Evolutionary conservation across 768 basidiomycete genomes (phyloP).

Genomic region (Auricularia auricula-judae): DNA sequence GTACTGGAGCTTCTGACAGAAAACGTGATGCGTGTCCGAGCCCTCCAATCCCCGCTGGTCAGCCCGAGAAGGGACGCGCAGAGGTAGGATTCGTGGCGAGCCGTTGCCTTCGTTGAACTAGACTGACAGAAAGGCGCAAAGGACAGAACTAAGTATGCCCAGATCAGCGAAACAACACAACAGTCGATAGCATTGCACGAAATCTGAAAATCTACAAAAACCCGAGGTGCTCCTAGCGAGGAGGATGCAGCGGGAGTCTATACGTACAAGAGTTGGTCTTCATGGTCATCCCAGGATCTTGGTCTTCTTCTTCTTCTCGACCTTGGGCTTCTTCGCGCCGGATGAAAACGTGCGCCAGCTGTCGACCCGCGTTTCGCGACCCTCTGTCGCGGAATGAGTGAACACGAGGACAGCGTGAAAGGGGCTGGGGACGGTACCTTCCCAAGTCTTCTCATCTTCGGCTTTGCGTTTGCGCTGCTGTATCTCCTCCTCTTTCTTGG

Average conservation of each 20-base stretch:
- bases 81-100: too few species aligned
- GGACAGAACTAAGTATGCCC: too few species aligned
- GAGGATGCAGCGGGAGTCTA: not conserved
- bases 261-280: not conserved
- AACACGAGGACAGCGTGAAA: not conserved
- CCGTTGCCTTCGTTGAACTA: too few species aligned
- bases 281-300: not conserved
- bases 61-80: too few species aligned
- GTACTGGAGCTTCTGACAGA: too few species aligned
- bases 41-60: too few species aligned
- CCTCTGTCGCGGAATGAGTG: conserved; percentile 30
- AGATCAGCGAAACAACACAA: too few species aligned
- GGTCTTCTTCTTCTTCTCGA: conserved; percentile 14
- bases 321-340: conserved; percentile 47
- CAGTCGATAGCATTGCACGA: too few species aligned
- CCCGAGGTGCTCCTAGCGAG: too few species aligned
- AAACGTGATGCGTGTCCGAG: too few species aligned
- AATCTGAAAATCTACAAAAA: too few species aligned
- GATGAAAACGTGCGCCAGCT: conserved; percentile 72
- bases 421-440: conserved; percentile 39
- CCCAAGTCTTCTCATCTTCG: conserved; percentile 83
- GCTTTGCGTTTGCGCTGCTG: conserved; percentile 69
- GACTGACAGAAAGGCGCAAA: too few species aligned
- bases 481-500: conserved; percentile 83
- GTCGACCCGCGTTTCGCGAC: conserved; percentile 69